These are phyloP conservation scores for Leucoagaricus sp. DNA, from an alignment of 1,284 basidiomycete species.

Conservation along the genomic window DNA sequence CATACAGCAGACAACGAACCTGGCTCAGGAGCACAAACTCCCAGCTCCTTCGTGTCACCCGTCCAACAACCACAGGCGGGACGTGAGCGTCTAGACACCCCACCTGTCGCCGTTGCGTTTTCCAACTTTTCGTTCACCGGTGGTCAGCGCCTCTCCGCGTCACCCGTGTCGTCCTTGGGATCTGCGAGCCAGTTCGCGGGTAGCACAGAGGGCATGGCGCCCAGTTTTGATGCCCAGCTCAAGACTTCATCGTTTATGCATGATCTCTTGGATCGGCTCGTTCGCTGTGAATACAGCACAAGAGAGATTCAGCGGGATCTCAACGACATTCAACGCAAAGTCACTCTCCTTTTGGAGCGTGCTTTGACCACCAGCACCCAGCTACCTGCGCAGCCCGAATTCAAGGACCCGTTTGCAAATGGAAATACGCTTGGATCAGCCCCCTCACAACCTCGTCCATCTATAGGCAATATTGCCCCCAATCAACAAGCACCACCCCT, in stretches of 20 bases:
- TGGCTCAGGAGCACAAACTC: slow-evolving; percentile 34
- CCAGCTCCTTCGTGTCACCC: slow-evolving; percentile 36
- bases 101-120: slow-evolving; percentile 22
- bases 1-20: slow-evolving; percentile 32
- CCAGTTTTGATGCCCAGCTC: slow-evolving; percentile 69
- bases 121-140: slow-evolving; percentile 4
- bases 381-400: slow-evolving; percentile 48
- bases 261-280: slow-evolving; percentile 75
- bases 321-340: slow-evolving; percentile 73
- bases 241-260: slow-evolving; percentile 73
- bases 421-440: slow-evolving; percentile 27
- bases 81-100: slow-evolving; percentile 36
- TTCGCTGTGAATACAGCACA: slow-evolving; percentile 68
- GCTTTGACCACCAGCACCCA: slow-evolving; percentile 46
- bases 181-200: slow-evolving; percentile 64
- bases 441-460: slow-evolving; percentile 52
- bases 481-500: slow-evolving; percentile 55
- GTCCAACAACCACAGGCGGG: slow-evolving; percentile 27
- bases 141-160: slow-evolving; percentile 48
- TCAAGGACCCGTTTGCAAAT: slow-evolving; percentile 74
- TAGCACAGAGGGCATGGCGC: slow-evolving; percentile 28
- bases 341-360: slow-evolving; percentile 74
- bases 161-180: slow-evolving; percentile 75
- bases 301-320: slow-evolving; percentile 77
- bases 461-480: slow-evolving; percentile 66